A percentile compares a stretch with the other conserved stretches of the same genome.
Evolutionary conservation across 352 stramenopile genomes (phyloP).

Genomic region (Globisporangium takayamanum): DNA sequence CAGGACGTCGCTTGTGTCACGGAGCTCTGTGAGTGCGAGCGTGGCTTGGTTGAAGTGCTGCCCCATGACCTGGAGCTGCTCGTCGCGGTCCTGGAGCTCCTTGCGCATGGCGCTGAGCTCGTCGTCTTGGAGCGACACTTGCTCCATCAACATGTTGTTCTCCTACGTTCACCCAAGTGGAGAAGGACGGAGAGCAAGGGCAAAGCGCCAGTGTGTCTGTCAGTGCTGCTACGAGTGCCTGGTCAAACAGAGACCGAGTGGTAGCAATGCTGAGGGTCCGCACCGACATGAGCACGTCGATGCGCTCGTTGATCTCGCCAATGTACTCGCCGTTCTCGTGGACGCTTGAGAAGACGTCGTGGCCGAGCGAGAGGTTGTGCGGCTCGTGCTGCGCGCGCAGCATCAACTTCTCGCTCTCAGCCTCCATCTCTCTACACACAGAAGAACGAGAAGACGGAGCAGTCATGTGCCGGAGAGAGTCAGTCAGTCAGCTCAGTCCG

Average conservation of each 20-base stretch:
- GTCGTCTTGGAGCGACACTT: constrained; percentile 71
- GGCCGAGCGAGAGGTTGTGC: constrained; percentile 20
- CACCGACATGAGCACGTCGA: constrained; percentile 77
- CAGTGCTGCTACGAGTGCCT: not conserved
- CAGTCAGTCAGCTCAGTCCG: not conserved
- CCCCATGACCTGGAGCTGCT: constrained; percentile 63
- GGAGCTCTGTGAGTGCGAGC: constrained; percentile 53
- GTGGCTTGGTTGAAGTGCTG: constrained; percentile 78
- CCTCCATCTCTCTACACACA: constrained; percentile 48
- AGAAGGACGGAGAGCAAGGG: not conserved
- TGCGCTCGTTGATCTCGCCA: constrained; percentile 66
- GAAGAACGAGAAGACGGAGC: no score
- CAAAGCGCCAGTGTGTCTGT: not conserved
- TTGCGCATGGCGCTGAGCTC: constrained; percentile 60
- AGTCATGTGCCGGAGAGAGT: not conserved
- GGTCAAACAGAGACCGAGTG: not conserved
- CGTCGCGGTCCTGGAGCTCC: constrained; percentile 52
- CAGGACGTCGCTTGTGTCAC: constrained; percentile 45
- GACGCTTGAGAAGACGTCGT: constrained; percentile 31
- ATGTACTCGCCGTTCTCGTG: constrained; percentile 52
- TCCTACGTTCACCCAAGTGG: constrained; percentile 23
- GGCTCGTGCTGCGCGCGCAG: constrained; percentile 41
- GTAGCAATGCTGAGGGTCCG: not conserved
- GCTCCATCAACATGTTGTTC: constrained; percentile 79
- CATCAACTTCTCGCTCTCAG: constrained; percentile 44